Evolutionary conservation across 2,329 filamentous ascomycete species (phyloP).

Genomic region (Pyrenophora graminea): DNA sequence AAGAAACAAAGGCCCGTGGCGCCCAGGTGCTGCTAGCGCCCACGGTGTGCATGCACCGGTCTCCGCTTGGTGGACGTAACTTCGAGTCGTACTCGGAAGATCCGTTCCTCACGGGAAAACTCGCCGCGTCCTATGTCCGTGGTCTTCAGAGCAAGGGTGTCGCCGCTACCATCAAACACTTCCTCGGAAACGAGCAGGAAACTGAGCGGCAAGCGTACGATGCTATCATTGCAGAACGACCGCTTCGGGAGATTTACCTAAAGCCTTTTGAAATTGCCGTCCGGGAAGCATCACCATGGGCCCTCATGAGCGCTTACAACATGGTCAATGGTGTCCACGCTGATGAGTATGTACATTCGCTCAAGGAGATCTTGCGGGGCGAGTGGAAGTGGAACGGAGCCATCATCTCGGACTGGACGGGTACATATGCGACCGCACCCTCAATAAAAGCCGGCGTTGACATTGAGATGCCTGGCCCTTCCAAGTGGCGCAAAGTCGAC

Average conservation of each 20-base stretch:
- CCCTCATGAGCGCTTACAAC: constrained; percentile 72
- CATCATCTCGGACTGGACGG: constrained; percentile 51
- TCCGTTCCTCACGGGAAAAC: constrained; percentile 73
- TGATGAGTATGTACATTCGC: constrained; percentile 43
- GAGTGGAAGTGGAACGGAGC: constrained; percentile 50
- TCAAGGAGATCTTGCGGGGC: constrained; percentile 51
- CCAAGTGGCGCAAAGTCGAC: constrained; percentile 46
- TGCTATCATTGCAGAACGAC: constrained; percentile 66
- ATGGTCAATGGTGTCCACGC: constrained; percentile 63
- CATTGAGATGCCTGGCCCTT: constrained; percentile 49
- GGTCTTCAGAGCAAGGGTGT: constrained; percentile 75
- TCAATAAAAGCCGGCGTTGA: constrained; percentile 47
- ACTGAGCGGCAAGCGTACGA: constrained; percentile 68
- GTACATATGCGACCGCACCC: constrained; percentile 46
- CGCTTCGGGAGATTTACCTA: constrained; percentile 72
- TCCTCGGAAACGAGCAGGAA: constrained; percentile 75
- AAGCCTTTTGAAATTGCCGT: constrained; percentile 75
- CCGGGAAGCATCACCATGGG: constrained; percentile 68
- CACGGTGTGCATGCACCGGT: constrained; percentile 80
- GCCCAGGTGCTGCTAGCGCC: constrained; percentile 75
- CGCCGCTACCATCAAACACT: constrained; percentile 79
- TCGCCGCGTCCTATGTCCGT: constrained; percentile 72
- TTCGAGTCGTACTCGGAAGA: constrained; percentile 90
- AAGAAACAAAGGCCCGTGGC: constrained; percentile 73
- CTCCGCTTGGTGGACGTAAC: constrained; percentile 80